Percentiles rank a stretch among this genome's conserved stretches.
Evolutionary conservation across 1,284 basidiomycete species (phyloP).

Genomic region (Moniliophthora roreri): DNA sequence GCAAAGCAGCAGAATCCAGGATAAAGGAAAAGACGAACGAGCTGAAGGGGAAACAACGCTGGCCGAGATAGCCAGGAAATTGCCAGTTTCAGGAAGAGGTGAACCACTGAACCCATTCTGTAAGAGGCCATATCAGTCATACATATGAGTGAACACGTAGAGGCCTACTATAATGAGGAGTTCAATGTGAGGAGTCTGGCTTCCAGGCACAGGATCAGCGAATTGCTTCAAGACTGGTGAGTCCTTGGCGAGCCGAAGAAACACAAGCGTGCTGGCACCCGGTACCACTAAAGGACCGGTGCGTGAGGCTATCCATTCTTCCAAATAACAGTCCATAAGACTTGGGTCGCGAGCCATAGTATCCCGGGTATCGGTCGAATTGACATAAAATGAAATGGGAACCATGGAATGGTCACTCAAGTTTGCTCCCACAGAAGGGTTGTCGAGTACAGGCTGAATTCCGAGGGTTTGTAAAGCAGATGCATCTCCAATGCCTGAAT

Average conservation of each 20-base stretch:
- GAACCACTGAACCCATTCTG: not conserved
- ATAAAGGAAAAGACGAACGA: not conserved
- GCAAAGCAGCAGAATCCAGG: not conserved
- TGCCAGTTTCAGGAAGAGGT: not conserved
- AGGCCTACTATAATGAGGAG: not conserved
- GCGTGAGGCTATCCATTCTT: slow-evolving; percentile 2
- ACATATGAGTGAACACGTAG: not conserved
- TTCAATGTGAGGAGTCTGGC: slow-evolving; percentile 7
- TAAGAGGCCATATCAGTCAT: not conserved
- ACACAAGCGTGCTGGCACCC: slow-evolving; percentile 1
- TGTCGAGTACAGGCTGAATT: slow-evolving; percentile 1
- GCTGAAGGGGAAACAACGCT: not conserved
- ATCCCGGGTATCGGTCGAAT: slow-evolving; percentile 8
- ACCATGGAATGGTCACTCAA: slow-evolving; percentile 6
- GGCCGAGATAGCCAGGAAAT: not conserved
- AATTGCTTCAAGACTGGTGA: not conserved
- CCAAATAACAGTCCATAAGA: not conserved
- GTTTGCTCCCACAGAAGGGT: slow-evolving; percentile 7
- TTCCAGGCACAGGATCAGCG: slow-evolving; percentile 11
- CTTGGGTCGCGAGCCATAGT: slow-evolving; percentile 1
- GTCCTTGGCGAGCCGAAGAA: slow-evolving; percentile 4
- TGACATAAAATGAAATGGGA: not conserved
- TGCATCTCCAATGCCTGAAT: slow-evolving; percentile 31
- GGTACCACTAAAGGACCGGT: slow-evolving; percentile 7
- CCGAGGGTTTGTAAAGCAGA: slow-evolving; percentile 16